Evolutionary conservation across 1,284 basidiomycete genomes (phyloP).

Genomic region (Tetrapyrgos nigripes): DNA sequence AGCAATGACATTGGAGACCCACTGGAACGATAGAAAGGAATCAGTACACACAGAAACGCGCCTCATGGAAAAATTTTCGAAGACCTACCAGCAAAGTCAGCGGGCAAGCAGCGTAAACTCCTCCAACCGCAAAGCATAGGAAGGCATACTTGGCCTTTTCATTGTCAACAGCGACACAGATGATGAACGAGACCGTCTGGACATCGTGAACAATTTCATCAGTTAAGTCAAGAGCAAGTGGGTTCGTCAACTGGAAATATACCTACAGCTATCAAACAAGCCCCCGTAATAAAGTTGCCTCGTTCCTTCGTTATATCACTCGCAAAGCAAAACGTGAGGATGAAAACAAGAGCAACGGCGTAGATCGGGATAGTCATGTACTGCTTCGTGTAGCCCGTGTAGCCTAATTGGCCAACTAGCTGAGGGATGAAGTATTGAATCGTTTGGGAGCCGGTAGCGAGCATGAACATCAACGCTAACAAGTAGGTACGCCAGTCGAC

Average conservation of each 20-base stretch:
- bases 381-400: conserved; percentile 42
- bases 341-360: conserved; percentile 39
- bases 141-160: conserved; percentile 48
- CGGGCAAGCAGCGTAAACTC: conserved; percentile 47
- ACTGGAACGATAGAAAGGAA: conserved; percentile 13
- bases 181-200: conserved; percentile 41
- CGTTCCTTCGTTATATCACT: conserved; percentile 43
- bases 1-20: conserved; percentile 27
- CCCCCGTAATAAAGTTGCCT: conserved; percentile 38
- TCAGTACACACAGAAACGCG: conserved; percentile 17
- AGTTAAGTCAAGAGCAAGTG: neutral
- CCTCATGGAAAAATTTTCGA: conserved; percentile 36
- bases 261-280: conserved; percentile 29
- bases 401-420: conserved; percentile 41
- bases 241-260: neutral
- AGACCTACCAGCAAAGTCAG: conserved; percentile 44
- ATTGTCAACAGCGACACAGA: conserved; percentile 38
- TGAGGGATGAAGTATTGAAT: conserved; percentile 53
- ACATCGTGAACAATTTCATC: too few relatives aligned
- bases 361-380: conserved; percentile 54
- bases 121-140: conserved; percentile 49
- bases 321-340: conserved; percentile 37
- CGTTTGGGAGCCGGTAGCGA: conserved; percentile 45
- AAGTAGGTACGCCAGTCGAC: conserved; percentile 39
- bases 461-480: conserved; percentile 42